A percentile compares a stretch with the other conserved stretches of the same genome.
Evolutionary conservation across 495 filamentous ascomycete genomes (phyloP).

Genomic region (Penicillium angulare): DNA sequence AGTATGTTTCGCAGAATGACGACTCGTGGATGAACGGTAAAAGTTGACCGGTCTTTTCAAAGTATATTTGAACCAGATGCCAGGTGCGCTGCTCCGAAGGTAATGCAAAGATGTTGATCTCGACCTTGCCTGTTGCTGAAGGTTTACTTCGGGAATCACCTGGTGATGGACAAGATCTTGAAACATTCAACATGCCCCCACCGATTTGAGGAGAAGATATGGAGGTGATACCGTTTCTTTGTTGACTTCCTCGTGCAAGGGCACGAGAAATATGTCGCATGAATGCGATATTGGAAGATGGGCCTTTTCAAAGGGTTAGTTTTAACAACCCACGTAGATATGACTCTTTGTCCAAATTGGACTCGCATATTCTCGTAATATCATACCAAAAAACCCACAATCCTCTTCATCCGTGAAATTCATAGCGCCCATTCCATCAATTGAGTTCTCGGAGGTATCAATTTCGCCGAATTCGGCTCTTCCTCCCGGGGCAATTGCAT

Average conservation of each 20-base stretch:
- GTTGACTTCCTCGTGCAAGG: slow-evolving; percentile 12
- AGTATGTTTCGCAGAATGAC: slow-evolving; percentile 36
- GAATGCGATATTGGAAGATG: slow-evolving; percentile 50
- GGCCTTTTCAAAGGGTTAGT: slow-evolving; percentile 24
- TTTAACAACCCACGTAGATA: too few species aligned
- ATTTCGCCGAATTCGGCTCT: slow-evolving; percentile 10
- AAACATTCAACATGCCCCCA: slow-evolving; percentile 24
- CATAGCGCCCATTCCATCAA: slow-evolving; percentile 46
- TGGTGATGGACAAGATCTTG: slow-evolving; percentile 11
- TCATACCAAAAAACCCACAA: slow-evolving; percentile 45
- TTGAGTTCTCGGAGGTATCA: slow-evolving; percentile 25
- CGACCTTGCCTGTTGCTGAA: neutral
- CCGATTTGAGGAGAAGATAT: neutral
- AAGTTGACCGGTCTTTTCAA: slow-evolving; percentile 38
- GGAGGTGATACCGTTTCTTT: neutral
- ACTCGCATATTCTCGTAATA: neutral
- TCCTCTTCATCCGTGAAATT: slow-evolving; percentile 44
- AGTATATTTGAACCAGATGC: slow-evolving; percentile 29
- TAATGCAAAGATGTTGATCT: slow-evolving; percentile 21
- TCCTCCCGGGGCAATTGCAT: neutral
- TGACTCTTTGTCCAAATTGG: too few species aligned
- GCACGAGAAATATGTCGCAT: slow-evolving; percentile 35
- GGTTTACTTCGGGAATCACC: neutral
- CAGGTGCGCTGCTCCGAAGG: slow-evolving; percentile 21
- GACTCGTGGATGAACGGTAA: slow-evolving; percentile 38